Percentiles rank a stretch among this genome's conserved stretches.
phyloP scores from a whole-genome alignment of 2,329 filamentous ascomycete genomes.

The Lecanoromycetidae sp. region DNA sequence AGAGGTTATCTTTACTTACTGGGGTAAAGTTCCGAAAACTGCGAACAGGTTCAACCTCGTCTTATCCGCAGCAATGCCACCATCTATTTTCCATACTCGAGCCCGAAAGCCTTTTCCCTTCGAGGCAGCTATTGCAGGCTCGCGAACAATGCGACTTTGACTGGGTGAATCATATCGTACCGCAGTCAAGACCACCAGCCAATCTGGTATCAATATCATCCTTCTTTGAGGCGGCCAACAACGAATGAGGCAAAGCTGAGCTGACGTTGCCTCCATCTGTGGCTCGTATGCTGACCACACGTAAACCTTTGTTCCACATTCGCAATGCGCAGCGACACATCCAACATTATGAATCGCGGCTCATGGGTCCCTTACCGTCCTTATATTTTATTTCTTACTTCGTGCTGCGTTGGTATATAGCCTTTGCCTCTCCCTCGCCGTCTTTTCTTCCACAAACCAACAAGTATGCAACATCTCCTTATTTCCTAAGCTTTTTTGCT shows the following conservation, averaged over 20 bases:
- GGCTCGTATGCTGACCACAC: constrained; percentile 3
- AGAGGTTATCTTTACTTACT: no score
- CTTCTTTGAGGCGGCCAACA: background rate
- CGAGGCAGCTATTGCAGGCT: background rate
- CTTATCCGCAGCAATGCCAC: no score
- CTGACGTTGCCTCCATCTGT: background rate
- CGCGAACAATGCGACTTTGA: background rate
- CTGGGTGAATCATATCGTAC: background rate
- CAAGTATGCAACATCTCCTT: background rate
- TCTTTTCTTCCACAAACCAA: background rate
- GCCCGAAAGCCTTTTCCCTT: background rate
- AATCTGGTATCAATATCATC: background rate
- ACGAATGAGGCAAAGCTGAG: background rate
- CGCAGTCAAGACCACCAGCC: background rate
- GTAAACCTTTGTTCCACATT: background rate
- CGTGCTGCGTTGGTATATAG: background rate
- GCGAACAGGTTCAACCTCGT: no score
- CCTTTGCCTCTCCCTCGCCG: background rate
- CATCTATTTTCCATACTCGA: background rate
- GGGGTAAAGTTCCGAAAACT: no score
- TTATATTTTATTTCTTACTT: background rate
- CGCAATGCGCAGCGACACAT: background rate
- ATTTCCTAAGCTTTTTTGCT: constrained; percentile 3
- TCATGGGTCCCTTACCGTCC: background rate
- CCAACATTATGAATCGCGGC: background rate